Base-by-base conservation (phyloP, 1,139 yeast species). In the Candida tetrigidarum region DNA sequence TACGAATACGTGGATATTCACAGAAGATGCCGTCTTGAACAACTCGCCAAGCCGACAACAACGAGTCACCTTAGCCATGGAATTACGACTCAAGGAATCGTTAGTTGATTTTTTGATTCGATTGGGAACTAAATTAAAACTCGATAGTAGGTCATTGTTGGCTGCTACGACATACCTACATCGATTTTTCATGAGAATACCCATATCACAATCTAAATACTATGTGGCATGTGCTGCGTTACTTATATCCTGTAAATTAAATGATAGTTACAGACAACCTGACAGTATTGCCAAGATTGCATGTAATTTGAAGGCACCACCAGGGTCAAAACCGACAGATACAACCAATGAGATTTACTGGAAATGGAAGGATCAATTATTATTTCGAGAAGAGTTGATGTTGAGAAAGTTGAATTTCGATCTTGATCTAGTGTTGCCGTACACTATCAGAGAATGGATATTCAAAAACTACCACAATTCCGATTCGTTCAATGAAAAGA, bases 281-380 rank as follows among this genome's bases (percentile, higher is more conserved):
- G 78, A 72, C 48, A 71, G 67, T 49, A 69, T 74, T 5, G 78
- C 79, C 5, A 54, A 73, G 50, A 55, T 62, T 4, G 74, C 71
- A 1, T 69, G 77, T 46, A 60, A 56, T 20, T 47, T 73, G 34
- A 69, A 69, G 50, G 66, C 65, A 47, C 48, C 46, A 9, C 51
- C 53, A 2, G 45, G 51, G 34, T 72, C 73, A 1, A 56, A 57
- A 41, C 52, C 58, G 2, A 60, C 74, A 4, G 76, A 71, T 45
- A 76, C 73, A 48, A 76, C 71, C 35, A 69, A 69, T 48, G 69
- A 67, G 37, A 50, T 65, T 42, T 74, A 71, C 51, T 74, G 80
- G 79, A 63, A 64, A 42, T 74, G 79, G 79, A 52, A 77, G 33
- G 79, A 74, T 54, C 79, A 74, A 54, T 53, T 74, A 4, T 56